These are phyloP conservation scores for Apiosordaria backusii DNA, from an alignment of 495 filamentous ascomycete genomes.

Conservation along the genomic window DNA sequence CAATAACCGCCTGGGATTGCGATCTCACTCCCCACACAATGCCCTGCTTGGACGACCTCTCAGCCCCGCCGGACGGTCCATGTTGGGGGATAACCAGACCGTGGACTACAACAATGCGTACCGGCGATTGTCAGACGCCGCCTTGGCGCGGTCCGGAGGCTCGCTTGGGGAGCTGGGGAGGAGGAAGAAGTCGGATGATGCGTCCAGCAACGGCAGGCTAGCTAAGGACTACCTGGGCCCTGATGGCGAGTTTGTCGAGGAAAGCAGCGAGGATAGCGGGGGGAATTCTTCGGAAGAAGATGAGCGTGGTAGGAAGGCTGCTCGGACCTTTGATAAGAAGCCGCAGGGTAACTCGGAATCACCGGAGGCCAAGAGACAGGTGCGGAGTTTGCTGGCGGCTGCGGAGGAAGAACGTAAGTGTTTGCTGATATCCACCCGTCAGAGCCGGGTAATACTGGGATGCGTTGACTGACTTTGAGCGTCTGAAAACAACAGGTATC, in stretches of 20 bases:
- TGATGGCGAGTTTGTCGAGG: conserved; percentile 58
- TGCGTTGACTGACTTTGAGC: conserved; percentile 17
- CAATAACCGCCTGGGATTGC: conserved; percentile 47
- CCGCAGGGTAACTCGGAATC: conserved; percentile 19
- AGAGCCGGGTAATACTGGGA: not conserved
- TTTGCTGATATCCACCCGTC: conserved; percentile 31
- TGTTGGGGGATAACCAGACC: conserved; percentile 50
- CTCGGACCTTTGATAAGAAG: conserved; percentile 31
- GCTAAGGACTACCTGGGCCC: conserved; percentile 65
- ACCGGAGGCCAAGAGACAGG: conserved; percentile 34
- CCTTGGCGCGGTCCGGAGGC: conserved; percentile 53
- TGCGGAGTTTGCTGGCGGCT: conserved; percentile 60
- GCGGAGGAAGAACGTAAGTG: conserved; percentile 71
- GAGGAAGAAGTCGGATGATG: conserved; percentile 41
- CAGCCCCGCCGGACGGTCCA: conserved; percentile 39
- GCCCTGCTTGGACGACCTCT: conserved; percentile 37
- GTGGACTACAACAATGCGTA: conserved; percentile 59
- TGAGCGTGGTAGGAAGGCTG: conserved; percentile 47
- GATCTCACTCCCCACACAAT: conserved; percentile 57
- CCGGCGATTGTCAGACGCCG: conserved; percentile 63
- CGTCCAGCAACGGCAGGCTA: conserved; percentile 56
- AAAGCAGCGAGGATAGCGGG: conserved; percentile 53
- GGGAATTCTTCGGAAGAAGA: conserved; percentile 46
- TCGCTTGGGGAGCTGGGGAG: conserved; percentile 51
- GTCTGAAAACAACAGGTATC: conserved; percentile 29